Percentiles rank a stretch among this genome's conserved stretches.
phyloP scores from a whole-genome alignment of 352 stramenopile genomes.

The Pythium brachiatum region DNA sequence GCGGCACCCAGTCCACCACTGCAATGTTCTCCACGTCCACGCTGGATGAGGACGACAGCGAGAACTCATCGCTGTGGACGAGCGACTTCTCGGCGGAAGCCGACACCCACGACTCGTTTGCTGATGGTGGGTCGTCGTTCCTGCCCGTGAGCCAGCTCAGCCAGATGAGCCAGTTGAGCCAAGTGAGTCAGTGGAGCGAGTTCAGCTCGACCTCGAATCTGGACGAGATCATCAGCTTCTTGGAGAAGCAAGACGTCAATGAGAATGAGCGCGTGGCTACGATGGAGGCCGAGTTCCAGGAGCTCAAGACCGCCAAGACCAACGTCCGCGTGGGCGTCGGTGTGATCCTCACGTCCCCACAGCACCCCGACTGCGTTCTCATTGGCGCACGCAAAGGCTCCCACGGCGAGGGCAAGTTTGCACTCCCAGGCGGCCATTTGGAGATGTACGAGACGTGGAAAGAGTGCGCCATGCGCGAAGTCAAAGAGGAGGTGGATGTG shows the following conservation, averaged over 20 bases:
- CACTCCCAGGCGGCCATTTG: slow-evolving; percentile 69
- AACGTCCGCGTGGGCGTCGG: slow-evolving; percentile 75
- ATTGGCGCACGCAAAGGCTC: slow-evolving; percentile 72
- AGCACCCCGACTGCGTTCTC: slow-evolving; percentile 66
- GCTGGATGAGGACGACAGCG: slow-evolving; percentile 54
- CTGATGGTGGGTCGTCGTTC: slow-evolving; percentile 38
- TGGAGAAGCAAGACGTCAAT: slow-evolving; percentile 73
- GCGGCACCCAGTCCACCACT: slow-evolving; percentile 35
- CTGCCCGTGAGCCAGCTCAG: slow-evolving; percentile 46
- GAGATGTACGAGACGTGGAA: slow-evolving; percentile 85
- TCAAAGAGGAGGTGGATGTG: slow-evolving; percentile 83
- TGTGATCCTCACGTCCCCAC: slow-evolving; percentile 63
- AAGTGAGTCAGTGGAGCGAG: slow-evolving; percentile 78
- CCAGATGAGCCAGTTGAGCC: slow-evolving; percentile 69
- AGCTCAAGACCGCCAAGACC: slow-evolving; percentile 52
- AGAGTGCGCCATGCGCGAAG: slow-evolving; percentile 72
- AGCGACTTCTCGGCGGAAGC: slow-evolving; percentile 44
- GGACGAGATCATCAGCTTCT: slow-evolving; percentile 83
- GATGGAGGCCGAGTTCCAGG: slow-evolving; percentile 58
- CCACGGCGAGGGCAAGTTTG: slow-evolving; percentile 71
- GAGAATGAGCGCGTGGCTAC: slow-evolving; percentile 55
- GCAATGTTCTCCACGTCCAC: slow-evolving; percentile 34
- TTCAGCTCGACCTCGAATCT: slow-evolving; percentile 81
- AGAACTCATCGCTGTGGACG: slow-evolving; percentile 52
- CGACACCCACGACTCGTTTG: slow-evolving; percentile 10